phyloP scores from a whole-genome alignment of 352 stramenopile species.

The Pelagophyceae sp. region DNA sequence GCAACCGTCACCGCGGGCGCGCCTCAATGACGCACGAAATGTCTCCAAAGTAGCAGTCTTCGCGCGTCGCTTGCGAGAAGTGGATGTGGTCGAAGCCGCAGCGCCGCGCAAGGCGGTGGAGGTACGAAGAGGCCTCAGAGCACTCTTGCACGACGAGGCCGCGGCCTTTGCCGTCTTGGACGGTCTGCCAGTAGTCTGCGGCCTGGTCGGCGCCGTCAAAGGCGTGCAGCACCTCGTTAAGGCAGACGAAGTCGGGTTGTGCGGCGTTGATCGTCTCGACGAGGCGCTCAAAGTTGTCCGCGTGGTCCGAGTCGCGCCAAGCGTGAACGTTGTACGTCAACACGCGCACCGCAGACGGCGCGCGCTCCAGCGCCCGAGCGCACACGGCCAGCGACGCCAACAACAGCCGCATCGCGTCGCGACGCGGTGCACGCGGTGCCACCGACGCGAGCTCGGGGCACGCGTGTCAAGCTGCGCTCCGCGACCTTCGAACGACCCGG shows the following conservation, averaged over 20 bases:
- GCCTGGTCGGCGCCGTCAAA: not conserved
- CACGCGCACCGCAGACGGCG: no score
- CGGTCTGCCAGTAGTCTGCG: not conserved
- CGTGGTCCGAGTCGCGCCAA: not conserved
- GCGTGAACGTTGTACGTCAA: constrained; percentile 14
- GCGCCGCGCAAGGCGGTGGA: not conserved
- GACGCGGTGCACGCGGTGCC: no score
- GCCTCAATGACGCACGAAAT: no score
- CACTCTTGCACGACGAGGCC: not conserved
- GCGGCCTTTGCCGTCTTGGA: not conserved
- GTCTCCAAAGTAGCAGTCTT: constrained; percentile 2
- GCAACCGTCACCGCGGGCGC: no score
- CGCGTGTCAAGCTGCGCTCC: no score
- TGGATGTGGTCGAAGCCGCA: not conserved
- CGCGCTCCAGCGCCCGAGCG: no score
- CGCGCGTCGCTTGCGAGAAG: not conserved
- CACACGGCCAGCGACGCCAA: no score
- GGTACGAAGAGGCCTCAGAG: not conserved
- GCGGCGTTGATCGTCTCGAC: not conserved
- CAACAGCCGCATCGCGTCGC: no score
- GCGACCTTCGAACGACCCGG: no score
- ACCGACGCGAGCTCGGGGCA: no score
- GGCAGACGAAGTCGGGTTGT: constrained; percentile 1
- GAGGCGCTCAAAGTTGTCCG: constrained; percentile 5
- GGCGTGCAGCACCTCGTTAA: constrained; percentile 12